Evolutionary conservation across 306 rosid species (phyloP).

Genomic region (Citrullus mucosospermus): DNA sequence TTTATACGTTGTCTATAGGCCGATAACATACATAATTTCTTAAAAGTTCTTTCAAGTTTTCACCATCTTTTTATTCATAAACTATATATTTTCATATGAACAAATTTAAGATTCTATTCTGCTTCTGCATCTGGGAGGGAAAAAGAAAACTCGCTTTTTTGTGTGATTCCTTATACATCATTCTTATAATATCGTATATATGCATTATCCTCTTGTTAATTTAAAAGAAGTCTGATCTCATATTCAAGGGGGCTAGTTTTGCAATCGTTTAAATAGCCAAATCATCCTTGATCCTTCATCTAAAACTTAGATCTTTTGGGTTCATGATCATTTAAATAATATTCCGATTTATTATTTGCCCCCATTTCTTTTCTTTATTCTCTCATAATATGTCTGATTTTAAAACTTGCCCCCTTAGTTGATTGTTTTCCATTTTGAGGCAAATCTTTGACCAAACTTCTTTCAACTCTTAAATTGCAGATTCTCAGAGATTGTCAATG

Average conservation of each 20-base stretch:
- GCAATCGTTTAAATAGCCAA: neutral
- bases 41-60: neutral
- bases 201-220: neutral
- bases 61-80: neutral
- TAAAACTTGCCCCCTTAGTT: no score
- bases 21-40: no score
- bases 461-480: constrained; percentile 14
- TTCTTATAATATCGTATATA: neutral
- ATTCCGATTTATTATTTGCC: no score
- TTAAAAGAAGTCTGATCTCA: neutral
- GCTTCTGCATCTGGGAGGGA: no score
- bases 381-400: no score
- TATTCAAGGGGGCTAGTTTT: neutral
- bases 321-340: neutral
- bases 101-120: neutral
- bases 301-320: neutral
- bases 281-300: neutral
- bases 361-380: no score
- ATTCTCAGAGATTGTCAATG: constrained; percentile 9
- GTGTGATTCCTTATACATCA: neutral
- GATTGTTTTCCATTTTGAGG: no score
- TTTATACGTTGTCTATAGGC: neutral
- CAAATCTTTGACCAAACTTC: neutral
- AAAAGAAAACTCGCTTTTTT: neutral
- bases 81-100: neutral